phyloP scores from a whole-genome alignment of 2,329 filamentous ascomycete species.

The Fusarium marasasianum region DNA sequence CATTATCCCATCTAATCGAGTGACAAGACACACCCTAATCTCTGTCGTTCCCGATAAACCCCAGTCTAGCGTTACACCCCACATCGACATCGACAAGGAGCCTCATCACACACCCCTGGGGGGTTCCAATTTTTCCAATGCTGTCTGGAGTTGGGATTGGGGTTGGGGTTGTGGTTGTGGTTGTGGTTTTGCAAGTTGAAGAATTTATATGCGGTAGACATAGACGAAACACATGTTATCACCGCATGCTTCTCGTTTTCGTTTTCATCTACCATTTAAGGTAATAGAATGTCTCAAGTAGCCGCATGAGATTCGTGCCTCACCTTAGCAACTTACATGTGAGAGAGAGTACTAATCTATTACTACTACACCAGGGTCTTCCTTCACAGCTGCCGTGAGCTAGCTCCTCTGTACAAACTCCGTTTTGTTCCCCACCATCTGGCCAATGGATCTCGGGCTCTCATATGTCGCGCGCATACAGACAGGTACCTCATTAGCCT shows the following conservation, averaged over 20 bases:
- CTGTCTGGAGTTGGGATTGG: background rate
- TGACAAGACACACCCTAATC: conserved; percentile 33
- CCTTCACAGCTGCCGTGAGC: background rate
- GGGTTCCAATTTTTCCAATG: background rate
- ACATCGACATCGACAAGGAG: conserved; percentile 10
- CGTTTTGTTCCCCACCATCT: conserved; percentile 19
- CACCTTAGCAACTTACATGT: background rate
- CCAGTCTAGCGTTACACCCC: conserved; percentile 29
- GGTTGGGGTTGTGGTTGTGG: background rate
- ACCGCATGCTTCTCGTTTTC: background rate
- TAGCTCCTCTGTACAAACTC: conserved; percentile 12
- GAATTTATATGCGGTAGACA: background rate
- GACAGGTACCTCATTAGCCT: conserved; percentile 17
- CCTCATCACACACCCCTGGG: conserved; percentile 18
- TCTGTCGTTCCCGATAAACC: conserved; percentile 38
- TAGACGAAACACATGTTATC: background rate
- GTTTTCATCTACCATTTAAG: too few species aligned
- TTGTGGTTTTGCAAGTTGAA: background rate
- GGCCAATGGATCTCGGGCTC: background rate
- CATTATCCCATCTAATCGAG: conserved; percentile 40
- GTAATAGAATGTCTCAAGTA: background rate
- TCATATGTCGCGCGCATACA: conserved; percentile 21
- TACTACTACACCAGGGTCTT: conserved; percentile 15
- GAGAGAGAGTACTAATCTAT: background rate
- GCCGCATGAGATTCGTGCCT: background rate